Evolutionary conservation across 108 stramenopile genomes (phyloP), one percentile per base, ranked within the genome.

Genomic region (Cylindrotheca closterium): DNA sequence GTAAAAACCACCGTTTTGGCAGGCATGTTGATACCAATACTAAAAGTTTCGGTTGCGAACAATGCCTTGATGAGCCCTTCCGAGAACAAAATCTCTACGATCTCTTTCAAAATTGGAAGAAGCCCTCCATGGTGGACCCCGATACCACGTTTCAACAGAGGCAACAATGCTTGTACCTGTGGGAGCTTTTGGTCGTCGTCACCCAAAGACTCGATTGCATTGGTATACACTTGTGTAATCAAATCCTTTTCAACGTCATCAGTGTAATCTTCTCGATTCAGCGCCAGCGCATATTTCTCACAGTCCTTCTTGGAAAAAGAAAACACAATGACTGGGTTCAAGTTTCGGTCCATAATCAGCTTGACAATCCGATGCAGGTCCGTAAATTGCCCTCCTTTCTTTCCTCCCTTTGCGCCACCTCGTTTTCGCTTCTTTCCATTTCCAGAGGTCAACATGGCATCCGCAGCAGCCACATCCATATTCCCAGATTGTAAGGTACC

Each of bases 1-100:
- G 98, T 99, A 70, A 99, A 99, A 7, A 99, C 97, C 10, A 99
- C 99, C 3, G 99, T 98, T 64, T 96, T 91, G n/a, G 99, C 99
- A 53, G 63, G 63, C 98, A 99, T 99, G 79, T 99, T 99, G 68
- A 99, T 95, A 19, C 99, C 99, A 63, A 99, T 99, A 27, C 93
- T 82, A 67, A 99, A 99, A 2, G 99, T 99, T 62, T 99, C 99
- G 1, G 99, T 99, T 19, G 99, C 98, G 78, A 98, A 99, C 1
- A 99, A 73, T 48, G 84, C 71, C 73, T 99, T 99, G 75, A 99
- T 88, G 2, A 99, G 76, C n/a, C 95, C 94, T 65, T 98, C 97
- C 42, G 88, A 81, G 59, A 99, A 99, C 37, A 99, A 78, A 65
- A 99, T 99, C 70, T 99, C 99, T 28, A 98, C 96, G 76, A 99